Evolutionary conservation across 805 yeast species (phyloP).

Genomic region (Suhomyces pyralidae): DNA sequence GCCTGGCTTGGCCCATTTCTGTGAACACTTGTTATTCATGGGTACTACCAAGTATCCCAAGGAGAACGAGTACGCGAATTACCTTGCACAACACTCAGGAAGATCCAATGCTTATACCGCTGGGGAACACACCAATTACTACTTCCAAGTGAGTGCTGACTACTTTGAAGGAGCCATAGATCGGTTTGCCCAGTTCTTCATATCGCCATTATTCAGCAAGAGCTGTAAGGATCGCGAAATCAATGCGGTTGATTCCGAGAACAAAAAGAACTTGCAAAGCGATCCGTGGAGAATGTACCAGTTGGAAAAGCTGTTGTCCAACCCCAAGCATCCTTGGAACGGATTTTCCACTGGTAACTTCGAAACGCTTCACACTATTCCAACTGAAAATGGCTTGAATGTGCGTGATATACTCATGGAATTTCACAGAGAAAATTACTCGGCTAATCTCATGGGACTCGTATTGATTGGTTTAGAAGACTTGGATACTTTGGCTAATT

Average conservation of each 20-base stretch:
- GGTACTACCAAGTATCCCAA: slow-evolving; percentile 74
- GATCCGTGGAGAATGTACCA: slow-evolving; percentile 89
- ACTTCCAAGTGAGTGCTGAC: slow-evolving; percentile 76
- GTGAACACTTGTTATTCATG: slow-evolving; percentile 66
- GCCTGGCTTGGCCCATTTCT: slow-evolving; percentile 78
- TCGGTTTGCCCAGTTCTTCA: slow-evolving; percentile 89
- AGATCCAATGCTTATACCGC: slow-evolving; percentile 91
- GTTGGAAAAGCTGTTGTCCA: slow-evolving; percentile 71
- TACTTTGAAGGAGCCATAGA: slow-evolving; percentile 85
- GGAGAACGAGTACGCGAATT: slow-evolving; percentile 73
- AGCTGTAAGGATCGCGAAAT: slow-evolving; percentile 88
- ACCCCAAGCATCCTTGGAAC: slow-evolving; percentile 75
- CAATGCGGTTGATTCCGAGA: slow-evolving; percentile 92
- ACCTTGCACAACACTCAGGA: slow-evolving; percentile 81
- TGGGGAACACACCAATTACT: slow-evolving; percentile 84
- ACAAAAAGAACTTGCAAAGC: slow-evolving; percentile 87
- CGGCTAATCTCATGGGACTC: slow-evolving; percentile 85
- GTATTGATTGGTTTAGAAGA: slow-evolving; percentile 81
- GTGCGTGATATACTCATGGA: slow-evolving; percentile 79
- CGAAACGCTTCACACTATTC: slow-evolving; percentile 66
- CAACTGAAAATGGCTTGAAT: slow-evolving; percentile 57
- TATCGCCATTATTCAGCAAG: slow-evolving; percentile 70
- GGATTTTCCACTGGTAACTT: slow-evolving; percentile 90
- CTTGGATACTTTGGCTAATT: slow-evolving; percentile 63
- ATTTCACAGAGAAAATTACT: slow-evolving; percentile 69